phyloP scores from a whole-genome alignment of 352 stramenopile species.

The Phytophthora vignae region DNA sequence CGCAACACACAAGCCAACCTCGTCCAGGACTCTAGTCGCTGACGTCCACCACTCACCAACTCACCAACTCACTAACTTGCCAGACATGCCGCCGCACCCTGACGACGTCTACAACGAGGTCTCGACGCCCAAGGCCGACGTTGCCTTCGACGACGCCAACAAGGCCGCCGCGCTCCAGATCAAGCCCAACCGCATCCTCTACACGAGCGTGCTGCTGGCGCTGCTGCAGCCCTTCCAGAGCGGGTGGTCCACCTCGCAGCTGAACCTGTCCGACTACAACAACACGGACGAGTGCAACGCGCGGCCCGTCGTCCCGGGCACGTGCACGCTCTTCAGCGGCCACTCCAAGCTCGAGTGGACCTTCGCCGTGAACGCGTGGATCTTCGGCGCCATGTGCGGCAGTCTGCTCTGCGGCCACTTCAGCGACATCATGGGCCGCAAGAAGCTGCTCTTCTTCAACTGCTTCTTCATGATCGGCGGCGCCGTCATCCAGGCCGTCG shows the following conservation, averaged over 20 bases:
- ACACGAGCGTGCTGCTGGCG: conserved; percentile 48
- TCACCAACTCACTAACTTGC: background rate
- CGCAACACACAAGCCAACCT: too few relatives aligned
- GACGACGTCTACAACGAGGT: conserved; percentile 18
- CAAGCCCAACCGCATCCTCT: conserved; percentile 52
- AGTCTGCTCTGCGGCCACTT: conserved; percentile 48
- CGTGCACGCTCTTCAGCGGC: conserved; percentile 48
- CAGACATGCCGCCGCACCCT: conserved; percentile 15
- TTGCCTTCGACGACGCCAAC: conserved; percentile 24
- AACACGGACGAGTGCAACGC: conserved; percentile 56
- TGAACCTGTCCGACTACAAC: conserved; percentile 73
- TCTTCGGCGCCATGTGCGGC: conserved; percentile 64
- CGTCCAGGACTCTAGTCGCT: too few relatives aligned
- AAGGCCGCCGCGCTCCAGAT: conserved; percentile 31
- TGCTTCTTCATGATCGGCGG: conserved; percentile 49
- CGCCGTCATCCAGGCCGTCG: conserved; percentile 41
- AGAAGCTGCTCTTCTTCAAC: conserved; percentile 33
- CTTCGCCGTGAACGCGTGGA: conserved; percentile 47
- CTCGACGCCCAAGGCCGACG: conserved; percentile 18
- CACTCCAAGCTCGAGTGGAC: conserved; percentile 46
- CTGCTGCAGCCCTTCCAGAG: conserved; percentile 59
- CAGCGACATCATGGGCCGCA: conserved; percentile 39
- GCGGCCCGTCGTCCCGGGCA: conserved; percentile 43
- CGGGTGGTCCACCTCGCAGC: conserved; percentile 63
- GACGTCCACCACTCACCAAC: too few relatives aligned